A percentile compares a stretch with the other conserved stretches of the same genome.
Evolutionary conservation across 2,329 filamentous ascomycete genomes (phyloP).

Genomic region (Lecanicillium sp.): DNA sequence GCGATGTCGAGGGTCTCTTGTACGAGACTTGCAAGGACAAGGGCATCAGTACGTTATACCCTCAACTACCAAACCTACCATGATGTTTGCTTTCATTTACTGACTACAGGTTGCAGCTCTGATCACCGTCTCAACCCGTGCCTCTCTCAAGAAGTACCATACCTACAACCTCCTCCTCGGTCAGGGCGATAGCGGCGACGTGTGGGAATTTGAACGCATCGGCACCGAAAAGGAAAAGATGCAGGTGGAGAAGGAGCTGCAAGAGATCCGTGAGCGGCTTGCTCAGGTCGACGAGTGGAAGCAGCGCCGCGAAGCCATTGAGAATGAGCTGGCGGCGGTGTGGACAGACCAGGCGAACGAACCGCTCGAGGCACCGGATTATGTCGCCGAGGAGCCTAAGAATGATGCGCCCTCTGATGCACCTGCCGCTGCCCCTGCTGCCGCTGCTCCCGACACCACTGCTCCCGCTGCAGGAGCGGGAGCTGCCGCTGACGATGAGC

Average conservation of each 20-base stretch:
- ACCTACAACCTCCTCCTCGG: conserved; percentile 83
- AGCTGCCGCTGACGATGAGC: no score
- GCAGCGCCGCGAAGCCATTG: conserved; percentile 68
- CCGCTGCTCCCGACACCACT: not conserved
- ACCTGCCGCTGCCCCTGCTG: no score
- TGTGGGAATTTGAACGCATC: conserved; percentile 90
- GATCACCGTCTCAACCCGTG: conserved; percentile 91
- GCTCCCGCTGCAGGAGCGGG: no score
- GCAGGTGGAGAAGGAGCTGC: conserved; percentile 83
- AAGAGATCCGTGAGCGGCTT: conserved; percentile 72
- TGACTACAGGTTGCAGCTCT: no score
- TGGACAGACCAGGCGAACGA: conserved; percentile 47
- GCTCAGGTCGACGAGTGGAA: conserved; percentile 81
- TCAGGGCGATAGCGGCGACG: conserved; percentile 68
- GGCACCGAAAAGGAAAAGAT: conserved; percentile 90
- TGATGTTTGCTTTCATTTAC: no score
- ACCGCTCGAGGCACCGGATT: conserved; percentile 36
- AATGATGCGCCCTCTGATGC: not conserved
- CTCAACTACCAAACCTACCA: no score
- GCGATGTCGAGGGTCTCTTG: conserved; percentile 85
- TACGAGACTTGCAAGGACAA: conserved; percentile 91
- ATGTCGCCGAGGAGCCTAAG: conserved; percentile 20
- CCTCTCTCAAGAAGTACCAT: conserved; percentile 92
- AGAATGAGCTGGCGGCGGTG: conserved; percentile 63
- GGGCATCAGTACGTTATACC: conserved; percentile 83